Percentiles rank a stretch among this genome's conserved stretches.
phyloP scores from a whole-genome alignment of 306 rosid species.

The Carpinus viminea region DNA sequence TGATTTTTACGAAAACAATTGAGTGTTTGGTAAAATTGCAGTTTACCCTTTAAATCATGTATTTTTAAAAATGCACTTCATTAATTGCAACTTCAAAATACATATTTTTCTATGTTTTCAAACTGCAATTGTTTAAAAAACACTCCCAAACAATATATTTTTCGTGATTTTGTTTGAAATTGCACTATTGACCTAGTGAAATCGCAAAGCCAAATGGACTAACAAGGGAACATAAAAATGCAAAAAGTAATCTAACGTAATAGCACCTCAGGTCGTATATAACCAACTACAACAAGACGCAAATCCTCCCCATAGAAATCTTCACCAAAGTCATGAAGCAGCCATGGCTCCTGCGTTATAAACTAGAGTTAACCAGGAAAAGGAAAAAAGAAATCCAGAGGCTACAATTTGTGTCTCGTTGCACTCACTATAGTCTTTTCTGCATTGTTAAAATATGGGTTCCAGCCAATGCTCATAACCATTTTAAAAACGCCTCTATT shows the following conservation, averaged over 20 bases:
- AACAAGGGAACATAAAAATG: conserved; percentile 11
- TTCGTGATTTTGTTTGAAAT: too few relatives aligned
- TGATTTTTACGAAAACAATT: too few relatives aligned
- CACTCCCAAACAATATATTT: too few relatives aligned
- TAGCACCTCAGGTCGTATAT: conserved; percentile 84
- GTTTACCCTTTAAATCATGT: too few relatives aligned
- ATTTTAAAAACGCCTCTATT: conserved; percentile 71
- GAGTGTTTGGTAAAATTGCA: too few relatives aligned
- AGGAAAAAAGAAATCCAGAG: conserved; percentile 19
- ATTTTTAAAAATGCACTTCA: too few relatives aligned
- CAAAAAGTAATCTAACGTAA: neutral
- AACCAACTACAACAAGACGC: conserved; percentile 83
- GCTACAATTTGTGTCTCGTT: conserved; percentile 8
- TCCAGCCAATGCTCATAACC: conserved; percentile 98
- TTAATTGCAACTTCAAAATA: neutral
- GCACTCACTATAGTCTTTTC: conserved; percentile 87
- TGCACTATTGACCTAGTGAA: too few relatives aligned
- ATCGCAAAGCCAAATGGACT: neutral
- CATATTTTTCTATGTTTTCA: too few relatives aligned
- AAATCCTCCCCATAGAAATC: conserved; percentile 90
- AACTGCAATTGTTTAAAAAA: too few relatives aligned
- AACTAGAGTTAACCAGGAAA: conserved; percentile 11
- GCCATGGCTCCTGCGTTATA: conserved; percentile 83
- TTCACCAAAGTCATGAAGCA: conserved; percentile 71
- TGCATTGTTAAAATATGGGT: conserved; percentile 78